phyloP scores from a whole-genome alignment of 2,329 filamentous ascomycete genomes.

The Exophiala viscosa region DNA sequence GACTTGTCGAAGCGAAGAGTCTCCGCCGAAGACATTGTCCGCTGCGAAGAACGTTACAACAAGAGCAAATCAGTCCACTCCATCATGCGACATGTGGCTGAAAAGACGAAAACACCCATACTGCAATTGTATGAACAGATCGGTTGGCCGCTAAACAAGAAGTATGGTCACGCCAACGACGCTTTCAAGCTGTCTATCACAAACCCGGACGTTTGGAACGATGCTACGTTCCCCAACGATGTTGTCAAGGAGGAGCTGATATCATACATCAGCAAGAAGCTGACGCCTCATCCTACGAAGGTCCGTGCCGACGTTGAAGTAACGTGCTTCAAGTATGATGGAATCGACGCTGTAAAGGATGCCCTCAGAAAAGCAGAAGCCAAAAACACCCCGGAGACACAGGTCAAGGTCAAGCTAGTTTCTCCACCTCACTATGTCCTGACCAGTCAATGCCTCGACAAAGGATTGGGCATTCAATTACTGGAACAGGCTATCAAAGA shows the following conservation, averaged over 20 bases:
- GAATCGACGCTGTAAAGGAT: constrained; percentile 95
- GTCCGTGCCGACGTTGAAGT: constrained; percentile 97
- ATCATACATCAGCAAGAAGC: constrained; percentile 92
- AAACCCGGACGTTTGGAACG: constrained; percentile 94
- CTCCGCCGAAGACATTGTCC: constrained; percentile 93
- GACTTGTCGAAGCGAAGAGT: constrained; percentile 98
- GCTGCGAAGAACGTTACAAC: constrained; percentile 99
- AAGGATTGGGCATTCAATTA: constrained; percentile 75
- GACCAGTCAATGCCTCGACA: constrained; percentile 93
- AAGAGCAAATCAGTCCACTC: constrained; percentile 99
- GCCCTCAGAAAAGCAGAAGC: constrained; percentile 88
- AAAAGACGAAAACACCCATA: constrained; percentile 93
- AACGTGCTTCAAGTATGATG: constrained; percentile 92
- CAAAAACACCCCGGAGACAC: constrained; percentile 83
- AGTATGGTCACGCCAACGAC: constrained; percentile 93
- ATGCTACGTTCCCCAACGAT: constrained; percentile 82
- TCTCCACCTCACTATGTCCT: constrained; percentile 95
- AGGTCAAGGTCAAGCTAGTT: constrained; percentile 98
- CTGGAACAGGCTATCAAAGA: constrained; percentile 87
- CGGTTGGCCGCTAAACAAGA: constrained; percentile 95
- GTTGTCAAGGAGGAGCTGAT: constrained; percentile 84
- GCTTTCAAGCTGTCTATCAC: constrained; percentile 99
- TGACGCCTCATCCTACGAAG: constrained; percentile 98
- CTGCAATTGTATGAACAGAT: constrained; percentile 91
- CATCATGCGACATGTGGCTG: constrained; percentile 97